Evolutionary conservation across 164 flowering plant species (phyloP), one percentile per base, ranked within the genome.

Genomic region (Brasenia schreberi): DNA sequence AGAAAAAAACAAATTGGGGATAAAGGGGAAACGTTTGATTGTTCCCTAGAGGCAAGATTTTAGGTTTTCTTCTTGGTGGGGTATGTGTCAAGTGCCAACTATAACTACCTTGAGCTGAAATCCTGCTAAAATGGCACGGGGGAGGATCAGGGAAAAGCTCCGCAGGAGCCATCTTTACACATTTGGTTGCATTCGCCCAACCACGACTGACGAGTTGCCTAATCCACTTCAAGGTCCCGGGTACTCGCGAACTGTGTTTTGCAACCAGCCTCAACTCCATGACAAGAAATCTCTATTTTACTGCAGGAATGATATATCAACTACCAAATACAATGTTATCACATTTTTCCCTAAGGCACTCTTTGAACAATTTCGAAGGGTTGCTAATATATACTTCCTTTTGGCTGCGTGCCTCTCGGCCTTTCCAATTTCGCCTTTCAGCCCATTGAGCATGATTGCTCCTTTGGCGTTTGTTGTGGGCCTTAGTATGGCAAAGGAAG

Each of bases 371-470:
- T 94, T 94, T 65, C 78, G 90, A 1, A 76, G 99, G n/a, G 99
- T 92, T 69, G 99, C 99, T 44, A 94, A 94, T 73, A 5, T 94
- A 58, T 93, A 93, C 78, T 94, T 94, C 68, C 99, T 94, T 43
- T 65, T 88, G 71, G 88, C 96, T 63, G 96, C 97, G 18, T n/a
- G n/a, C n/a, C n/a, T n/a, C n/a, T n/a, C n/a, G n/a, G n/a, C n/a
- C n/a, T n/a, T n/a, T n/a, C n/a, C n/a, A n/a, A n/a, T n/a, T n/a
- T n/a, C n/a, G n/a, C n/a, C n/a, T n/a, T n/a, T n/a, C n/a, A n/a
- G n/a, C n/a, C n/a, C n/a, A n/a, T n/a, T n/a, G 62, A 94, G 98
- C 77, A 89, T 94, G 96, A 87, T 94, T 71, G 91, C 94, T 43
- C 98, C 98, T 12, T 68, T 94, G 78, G 85, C 79, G 12, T 87